Evolutionary conservation across 805 yeast species (phyloP), one percentile per base, ranked within the genome.

Genomic region (Candida golubevii): DNA sequence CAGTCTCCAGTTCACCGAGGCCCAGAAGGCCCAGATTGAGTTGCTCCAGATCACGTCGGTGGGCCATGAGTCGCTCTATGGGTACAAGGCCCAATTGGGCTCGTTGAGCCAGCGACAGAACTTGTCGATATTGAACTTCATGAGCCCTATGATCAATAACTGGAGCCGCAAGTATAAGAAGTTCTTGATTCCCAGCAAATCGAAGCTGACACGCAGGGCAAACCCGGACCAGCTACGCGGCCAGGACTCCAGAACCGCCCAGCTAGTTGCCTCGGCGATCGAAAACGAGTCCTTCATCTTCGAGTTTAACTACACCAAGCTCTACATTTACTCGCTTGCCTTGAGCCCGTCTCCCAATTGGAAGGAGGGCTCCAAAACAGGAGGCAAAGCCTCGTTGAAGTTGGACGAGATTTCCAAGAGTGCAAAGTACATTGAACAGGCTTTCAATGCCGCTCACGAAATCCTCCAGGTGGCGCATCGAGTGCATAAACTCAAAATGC

Each of bases 311-410:
- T 90, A 91, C 63, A 82, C 93, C 18, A 85, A 85, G 52, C 65
- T 90, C 30, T 91, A 89, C 61, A 80, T 89, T 27, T 90, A 81
- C 60, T 89, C 97, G 1, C 66, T 89, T 41, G 95, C 97, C 0
- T 67, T 90, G 35, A 74, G 80, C 46, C 70, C 71, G 15, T 58
- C 72, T 12, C 60, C 60, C 15, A 49, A 58, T 27, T 46, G 56
- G 2, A 34, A 38, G 15, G 38, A 38, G n/a, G 34, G 14, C 15
- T 23, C 41, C 7, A 39, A 53, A 52, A 9, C 32, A 18, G 53
- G 53, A 23, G 56, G 55, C 23, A 47, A 41, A 18, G 50, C 53
- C 18, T 57, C 50, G 37, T 64, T 84, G 48, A 74, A 80, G 49
- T 61, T 86, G 33, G 87, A 83, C 55, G 93, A 87, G 58, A 73